These are phyloP conservation scores for Juglanconis sp. DNA, from an alignment of 2,329 filamentous ascomycete species.

Conservation along the genomic window DNA sequence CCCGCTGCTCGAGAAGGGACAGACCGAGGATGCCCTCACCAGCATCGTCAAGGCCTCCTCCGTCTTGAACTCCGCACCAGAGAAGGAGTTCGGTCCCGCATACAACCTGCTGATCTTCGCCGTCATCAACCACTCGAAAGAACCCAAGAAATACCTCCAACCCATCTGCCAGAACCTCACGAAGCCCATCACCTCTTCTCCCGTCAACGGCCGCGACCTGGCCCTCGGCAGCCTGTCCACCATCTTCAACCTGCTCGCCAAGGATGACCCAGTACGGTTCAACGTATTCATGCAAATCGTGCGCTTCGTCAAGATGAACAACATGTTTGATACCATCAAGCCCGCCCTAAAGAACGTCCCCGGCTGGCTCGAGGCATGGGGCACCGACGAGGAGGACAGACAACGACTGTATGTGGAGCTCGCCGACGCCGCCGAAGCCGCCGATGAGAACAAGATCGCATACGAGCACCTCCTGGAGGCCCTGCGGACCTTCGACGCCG, in stretches of 20 bases:
- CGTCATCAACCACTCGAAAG: conserved; percentile 73
- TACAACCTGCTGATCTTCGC: conserved; percentile 98
- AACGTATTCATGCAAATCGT: conserved; percentile 89
- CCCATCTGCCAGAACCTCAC: conserved; percentile 86
- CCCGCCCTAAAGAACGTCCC: conserved; percentile 81
- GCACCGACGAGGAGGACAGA: conserved; percentile 75
- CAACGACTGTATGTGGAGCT: conserved; percentile 82
- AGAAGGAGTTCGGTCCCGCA: conserved; percentile 94
- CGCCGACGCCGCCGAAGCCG: conserved; percentile 74
- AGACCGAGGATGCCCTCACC: conserved; percentile 85
- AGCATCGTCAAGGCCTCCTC: conserved; percentile 80
- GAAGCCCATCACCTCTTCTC: conserved; percentile 81
- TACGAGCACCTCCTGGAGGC: conserved; percentile 67
- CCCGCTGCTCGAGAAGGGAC: conserved; percentile 67
- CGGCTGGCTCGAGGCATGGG: conserved; percentile 79
- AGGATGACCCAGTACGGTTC: conserved; percentile 75
- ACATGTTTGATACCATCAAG: conserved; percentile 79
- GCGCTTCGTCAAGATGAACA: conserved; percentile 71
- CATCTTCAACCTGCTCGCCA: conserved; percentile 88
- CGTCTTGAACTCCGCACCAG: conserved; percentile 77
- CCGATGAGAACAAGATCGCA: conserved; percentile 66
- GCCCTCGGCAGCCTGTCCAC: conserved; percentile 89
- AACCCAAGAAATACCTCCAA: conserved; percentile 81
- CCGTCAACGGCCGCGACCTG: conserved; percentile 78
- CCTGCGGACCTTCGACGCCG: conserved; percentile 56